phyloP scores from a whole-genome alignment of 129 eudicot genomes.

The Rutidosis leptorrhynchoides region DNA sequence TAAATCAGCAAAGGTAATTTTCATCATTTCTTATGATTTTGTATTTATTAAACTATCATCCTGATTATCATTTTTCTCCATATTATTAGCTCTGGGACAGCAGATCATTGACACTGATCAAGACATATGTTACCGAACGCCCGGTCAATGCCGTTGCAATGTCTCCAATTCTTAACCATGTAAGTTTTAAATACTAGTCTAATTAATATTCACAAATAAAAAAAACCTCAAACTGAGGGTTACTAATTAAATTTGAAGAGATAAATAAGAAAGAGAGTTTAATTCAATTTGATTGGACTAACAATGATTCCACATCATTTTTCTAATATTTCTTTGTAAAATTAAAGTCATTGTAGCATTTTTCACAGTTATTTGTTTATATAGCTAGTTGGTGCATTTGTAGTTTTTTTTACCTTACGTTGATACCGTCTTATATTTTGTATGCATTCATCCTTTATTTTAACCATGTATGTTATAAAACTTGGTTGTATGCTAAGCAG shows the following conservation, averaged over 20 bases:
- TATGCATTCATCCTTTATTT: too few relatives aligned
- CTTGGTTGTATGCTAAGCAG: neutral
- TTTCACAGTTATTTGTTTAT: neutral
- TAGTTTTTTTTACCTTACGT: neutral
- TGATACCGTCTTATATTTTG: neutral
- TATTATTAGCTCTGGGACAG: conserved; percentile 78
- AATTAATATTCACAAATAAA: too few relatives aligned
- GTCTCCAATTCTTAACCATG: conserved; percentile 95
- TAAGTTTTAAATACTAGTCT: conserved; percentile 31
- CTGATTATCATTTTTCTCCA: conserved; percentile 11
- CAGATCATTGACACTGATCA: conserved; percentile 74
- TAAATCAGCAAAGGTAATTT: conserved; percentile 81
- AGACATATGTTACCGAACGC: conserved; percentile 81
- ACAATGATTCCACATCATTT: too few relatives aligned
- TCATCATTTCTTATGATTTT: conserved; percentile 3
- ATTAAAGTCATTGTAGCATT: too few relatives aligned
- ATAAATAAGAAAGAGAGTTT: too few relatives aligned
- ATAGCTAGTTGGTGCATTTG: neutral
- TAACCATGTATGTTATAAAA: too few relatives aligned
- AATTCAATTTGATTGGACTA: too few relatives aligned
- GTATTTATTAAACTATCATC: neutral
- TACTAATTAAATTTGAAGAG: neutral
- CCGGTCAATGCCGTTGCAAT: conserved; percentile 95
- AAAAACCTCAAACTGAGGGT: too few relatives aligned
- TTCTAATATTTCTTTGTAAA: neutral